Evolutionary conservation across 352 stramenopile species (phyloP).

Genomic region (Globisporangium mamillatum): DNA sequence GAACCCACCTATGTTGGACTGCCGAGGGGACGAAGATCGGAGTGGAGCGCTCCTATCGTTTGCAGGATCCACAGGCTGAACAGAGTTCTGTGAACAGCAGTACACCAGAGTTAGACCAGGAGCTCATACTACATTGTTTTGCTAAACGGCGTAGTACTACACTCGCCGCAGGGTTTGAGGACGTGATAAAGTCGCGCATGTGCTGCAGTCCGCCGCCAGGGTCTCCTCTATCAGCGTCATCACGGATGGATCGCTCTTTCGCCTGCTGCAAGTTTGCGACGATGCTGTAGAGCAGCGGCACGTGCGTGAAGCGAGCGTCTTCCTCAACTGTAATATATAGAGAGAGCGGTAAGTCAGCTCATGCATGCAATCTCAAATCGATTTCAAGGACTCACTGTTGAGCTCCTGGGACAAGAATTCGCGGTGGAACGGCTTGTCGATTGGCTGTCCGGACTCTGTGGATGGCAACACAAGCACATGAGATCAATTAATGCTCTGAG

Average conservation of each 20-base stretch:
- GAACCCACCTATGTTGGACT: conserved; percentile 1
- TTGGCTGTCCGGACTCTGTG: conserved; percentile 80
- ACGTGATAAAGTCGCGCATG: not conserved
- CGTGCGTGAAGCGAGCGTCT: conserved; percentile 58
- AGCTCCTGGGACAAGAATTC: conserved; percentile 84
- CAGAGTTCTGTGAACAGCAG: not conserved
- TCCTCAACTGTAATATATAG: conserved; percentile 38
- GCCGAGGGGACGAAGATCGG: conserved; percentile 10
- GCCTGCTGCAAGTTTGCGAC: conserved; percentile 45
- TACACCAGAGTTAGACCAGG: not conserved
- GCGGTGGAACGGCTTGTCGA: conserved; percentile 72
- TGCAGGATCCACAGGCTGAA: not conserved
- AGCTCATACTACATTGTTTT: not conserved
- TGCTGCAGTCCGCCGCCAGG: not conserved
- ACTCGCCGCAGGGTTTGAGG: not conserved
- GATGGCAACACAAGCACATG: not conserved
- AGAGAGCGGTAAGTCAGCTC: not conserved
- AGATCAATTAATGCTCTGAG: not conserved
- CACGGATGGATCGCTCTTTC: conserved; percentile 10
- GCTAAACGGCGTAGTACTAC: not conserved
- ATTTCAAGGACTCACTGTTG: conserved; percentile 31
- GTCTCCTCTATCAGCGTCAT: not conserved
- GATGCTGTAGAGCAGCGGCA: conserved; percentile 86
- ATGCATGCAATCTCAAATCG: no score
- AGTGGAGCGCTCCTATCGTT: not conserved